Percentiles rank a stretch among this genome's conserved stretches.
These are phyloP conservation scores for Naganishia liquefaciens DNA, from an alignment of 1,284 basidiomycete species.

Conservation along the genomic window DNA sequence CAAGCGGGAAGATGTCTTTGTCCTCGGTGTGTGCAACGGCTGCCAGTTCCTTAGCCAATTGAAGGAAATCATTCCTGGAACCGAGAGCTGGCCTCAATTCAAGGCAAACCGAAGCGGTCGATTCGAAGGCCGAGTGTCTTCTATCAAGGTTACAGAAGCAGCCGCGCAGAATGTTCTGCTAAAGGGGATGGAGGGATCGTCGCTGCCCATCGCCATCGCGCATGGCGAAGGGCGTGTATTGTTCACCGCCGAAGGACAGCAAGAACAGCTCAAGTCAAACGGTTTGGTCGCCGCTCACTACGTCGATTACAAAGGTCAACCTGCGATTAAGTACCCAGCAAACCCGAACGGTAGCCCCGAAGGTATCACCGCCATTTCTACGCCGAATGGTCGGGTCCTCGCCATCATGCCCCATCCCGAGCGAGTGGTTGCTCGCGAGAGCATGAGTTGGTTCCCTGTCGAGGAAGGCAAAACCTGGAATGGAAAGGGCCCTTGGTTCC, in stretches of 20 bases:
- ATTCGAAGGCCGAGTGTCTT: constrained; percentile 83
- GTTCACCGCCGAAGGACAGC: constrained; percentile 60
- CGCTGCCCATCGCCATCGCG: constrained; percentile 87
- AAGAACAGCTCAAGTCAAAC: constrained; percentile 56
- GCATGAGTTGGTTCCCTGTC: constrained; percentile 81
- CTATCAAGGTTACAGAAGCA: constrained; percentile 69
- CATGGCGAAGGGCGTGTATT: constrained; percentile 91
- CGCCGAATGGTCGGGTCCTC: constrained; percentile 79
- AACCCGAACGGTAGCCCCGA: constrained; percentile 92
- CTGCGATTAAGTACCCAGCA: constrained; percentile 78
- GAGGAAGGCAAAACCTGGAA: constrained; percentile 65
- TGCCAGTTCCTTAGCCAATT: constrained; percentile 95
- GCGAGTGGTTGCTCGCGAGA: constrained; percentile 71
- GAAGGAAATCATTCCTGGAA: constrained; percentile 81
- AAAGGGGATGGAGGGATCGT: constrained; percentile 79
- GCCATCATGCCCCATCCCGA: constrained; percentile 97
- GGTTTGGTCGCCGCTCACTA: constrained; percentile 73
- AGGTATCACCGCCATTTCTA: constrained; percentile 86
- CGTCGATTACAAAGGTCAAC: constrained; percentile 66
- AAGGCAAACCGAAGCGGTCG: constrained; percentile 84
- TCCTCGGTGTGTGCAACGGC: constrained; percentile 95
- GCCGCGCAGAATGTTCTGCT: constrained; percentile 72
- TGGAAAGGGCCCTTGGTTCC: constrained; percentile 87
- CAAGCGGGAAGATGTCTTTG: constrained; percentile 74
- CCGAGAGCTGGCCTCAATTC: constrained; percentile 83